Base-by-base conservation (phyloP, 306 rosid species). In the Chamaecrista fasciculata region DNA sequence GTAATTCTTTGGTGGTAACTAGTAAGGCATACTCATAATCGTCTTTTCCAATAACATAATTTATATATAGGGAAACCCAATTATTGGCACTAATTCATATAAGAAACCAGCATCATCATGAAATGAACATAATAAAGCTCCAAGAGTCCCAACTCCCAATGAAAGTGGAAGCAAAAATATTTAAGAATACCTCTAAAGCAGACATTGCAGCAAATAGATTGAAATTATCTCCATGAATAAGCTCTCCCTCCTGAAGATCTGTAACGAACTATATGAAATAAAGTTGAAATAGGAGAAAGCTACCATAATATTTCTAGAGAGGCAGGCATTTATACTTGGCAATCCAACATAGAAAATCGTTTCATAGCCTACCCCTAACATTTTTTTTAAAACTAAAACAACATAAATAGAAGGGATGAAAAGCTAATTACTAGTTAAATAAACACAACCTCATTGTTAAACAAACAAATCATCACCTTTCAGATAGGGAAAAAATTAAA, bases 201-300 rank as follows among this genome's bases (percentile, higher is more conserved):
- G 97, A 90, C 98, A 94, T 90, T 70, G 98, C 98, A 50, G 98
- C 86, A 72, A 85, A 94, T 24, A 94, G 97, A 78, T 94, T 88
- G 81, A 94, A 94, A 79, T 88, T 94, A 28, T 90, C 97, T 5
- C 97, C 98, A 33, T 88, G 94, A 82, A 94, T 83, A 40, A 94
- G 96, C 81, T 90, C 89, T 60, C 98, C 97, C 20, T 94, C 97
- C 81, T 69, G 89, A 85, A 94, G 98, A 88, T 90, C 98, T 94
- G 86, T 51, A 66, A 67, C 62, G 69, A 67, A 71, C 73, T 25
- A 74, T 40, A 62, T 18, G 6, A 43, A 79, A 59, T 25, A 39
- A 11, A 42, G 52, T 40, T 72, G 20, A 55, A 53, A 33, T 29
- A 20, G 70, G 36, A 57, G 42, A 16, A 33, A 4, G 26, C 44